Base-by-base conservation (phyloP, 176 grass and related monocot species). In the Poa pratensis region DNA sequence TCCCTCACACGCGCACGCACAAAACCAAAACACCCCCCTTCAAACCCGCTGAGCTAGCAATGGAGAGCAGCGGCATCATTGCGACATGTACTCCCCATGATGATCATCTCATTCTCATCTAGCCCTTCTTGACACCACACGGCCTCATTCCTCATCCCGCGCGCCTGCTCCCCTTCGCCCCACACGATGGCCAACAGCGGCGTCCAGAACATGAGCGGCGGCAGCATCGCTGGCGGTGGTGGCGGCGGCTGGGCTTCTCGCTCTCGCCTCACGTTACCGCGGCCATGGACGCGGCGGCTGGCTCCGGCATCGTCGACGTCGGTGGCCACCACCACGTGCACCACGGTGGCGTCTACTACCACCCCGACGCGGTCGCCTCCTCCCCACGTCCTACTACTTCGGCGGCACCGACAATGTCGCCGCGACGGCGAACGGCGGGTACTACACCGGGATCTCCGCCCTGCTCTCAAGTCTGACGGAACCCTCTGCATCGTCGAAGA, bases 401-500 rank as follows among this genome's bases (percentile, higher is more conserved):
- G 82, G 80, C 1, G 82, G 77, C 2, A 64, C 72, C 1, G 84
- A 79, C 7, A 43, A 39, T 24, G 57, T 66, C 57, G 26, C 43
- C 37, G 50, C 69, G 0, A 51, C 69, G 0, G 76, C 24, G 2
- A 59, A 84, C 37, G 82, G 76, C 52, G 88, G 58, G 24, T 94
- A 88, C 91, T 94, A 94, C 86, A 81, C 90, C 57, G 90, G 90
- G 66, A 64, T 99, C 69, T 87, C 93, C 39, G 84, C 91, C 46
- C 86, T 99, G 88, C 96, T 27, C 90, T 96, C 79, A 92, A 84
- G 83, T 94, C 97, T 17, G 94, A 99, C 19, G 94, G 97, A 4
- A 96, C 97, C 51, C 94, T 99, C 73, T 94, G 90, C 88, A 63
- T 96, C 79, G 85, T 86, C 86, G 97, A 95, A 53, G 87, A 82